Conservation (phyloP, 129 eudicot genomes). For the Logfia minima region DNA sequence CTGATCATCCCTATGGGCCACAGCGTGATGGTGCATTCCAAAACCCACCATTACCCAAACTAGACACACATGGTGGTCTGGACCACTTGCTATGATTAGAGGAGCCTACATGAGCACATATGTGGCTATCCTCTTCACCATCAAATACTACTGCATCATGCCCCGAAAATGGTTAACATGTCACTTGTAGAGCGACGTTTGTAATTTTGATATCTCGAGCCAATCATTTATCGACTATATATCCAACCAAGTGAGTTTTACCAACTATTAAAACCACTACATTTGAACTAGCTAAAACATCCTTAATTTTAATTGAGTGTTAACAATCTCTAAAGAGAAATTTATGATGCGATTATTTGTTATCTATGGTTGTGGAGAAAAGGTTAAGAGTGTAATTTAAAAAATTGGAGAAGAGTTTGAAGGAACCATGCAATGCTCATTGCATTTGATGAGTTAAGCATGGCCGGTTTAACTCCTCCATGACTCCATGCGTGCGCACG, state of each 20-base stretch:
- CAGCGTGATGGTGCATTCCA: conserved; percentile 17
- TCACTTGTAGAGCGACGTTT: background rate
- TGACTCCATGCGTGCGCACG: no score
- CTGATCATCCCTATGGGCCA: conserved; percentile 20
- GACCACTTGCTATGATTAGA: conserved; percentile 27
- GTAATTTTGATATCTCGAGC: background rate
- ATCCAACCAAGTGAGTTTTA: background rate
- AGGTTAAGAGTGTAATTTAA: no score
- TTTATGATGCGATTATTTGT: no score
- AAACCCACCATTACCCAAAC: conserved; percentile 26
- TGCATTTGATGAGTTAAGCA: no score
- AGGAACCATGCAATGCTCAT: no score
- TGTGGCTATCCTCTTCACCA: conserved; percentile 18
- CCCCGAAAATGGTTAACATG: background rate
- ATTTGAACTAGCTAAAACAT: no score
- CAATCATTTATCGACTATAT: background rate
- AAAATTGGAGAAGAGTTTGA: no score
- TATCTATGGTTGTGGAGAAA: no score
- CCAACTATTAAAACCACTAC: background rate
- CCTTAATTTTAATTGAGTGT: no score
- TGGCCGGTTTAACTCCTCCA: no score
- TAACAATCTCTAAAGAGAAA: no score
- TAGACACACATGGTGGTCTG: conserved; percentile 35
- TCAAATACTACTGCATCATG: conserved; percentile 2
- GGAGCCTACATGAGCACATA: conserved; percentile 15